These are phyloP conservation scores for Blastobotrys attinorum DNA, from an alignment of 805 yeast species.

Conservation along the genomic window DNA sequence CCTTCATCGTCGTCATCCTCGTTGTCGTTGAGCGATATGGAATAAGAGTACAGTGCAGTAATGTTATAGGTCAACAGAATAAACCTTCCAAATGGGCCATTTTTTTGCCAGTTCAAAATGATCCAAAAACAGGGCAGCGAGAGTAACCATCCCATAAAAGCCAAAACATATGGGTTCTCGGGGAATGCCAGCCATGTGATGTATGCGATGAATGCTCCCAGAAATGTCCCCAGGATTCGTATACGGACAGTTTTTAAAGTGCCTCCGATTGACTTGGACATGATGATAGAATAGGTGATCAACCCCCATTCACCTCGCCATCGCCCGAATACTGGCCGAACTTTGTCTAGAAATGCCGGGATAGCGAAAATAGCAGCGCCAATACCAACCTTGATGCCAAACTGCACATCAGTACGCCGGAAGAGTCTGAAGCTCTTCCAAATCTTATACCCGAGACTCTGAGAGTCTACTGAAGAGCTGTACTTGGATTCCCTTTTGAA, in stretches of 20 bases:
- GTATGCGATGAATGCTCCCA: conserved; percentile 62
- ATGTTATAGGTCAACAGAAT: conserved; percentile 68
- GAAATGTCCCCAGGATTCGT: conserved; percentile 57
- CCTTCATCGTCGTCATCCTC: conserved; percentile 52
- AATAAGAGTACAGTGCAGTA: conserved; percentile 68
- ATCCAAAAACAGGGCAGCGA: conserved; percentile 40
- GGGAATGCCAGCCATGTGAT: conserved; percentile 50
- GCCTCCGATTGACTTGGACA: conserved; percentile 81
- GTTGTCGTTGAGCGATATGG: conserved; percentile 51
- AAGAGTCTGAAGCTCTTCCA: conserved; percentile 41
- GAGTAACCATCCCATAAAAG: conserved; percentile 38
- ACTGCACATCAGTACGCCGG: conserved; percentile 60
- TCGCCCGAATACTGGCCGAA: conserved; percentile 45
- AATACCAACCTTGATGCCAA: conserved; percentile 70
- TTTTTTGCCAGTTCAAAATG: conserved; percentile 59
- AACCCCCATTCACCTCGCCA: conserved; percentile 85
- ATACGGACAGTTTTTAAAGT: conserved; percentile 57
- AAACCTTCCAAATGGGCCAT: conserved; percentile 40
- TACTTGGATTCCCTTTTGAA: conserved; percentile 4
- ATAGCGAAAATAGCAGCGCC: conserved; percentile 62
- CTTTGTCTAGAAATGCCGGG: conserved; percentile 56
- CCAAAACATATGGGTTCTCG: conserved; percentile 46
- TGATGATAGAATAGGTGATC: conserved; percentile 73
- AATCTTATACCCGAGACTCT: conserved; percentile 21
- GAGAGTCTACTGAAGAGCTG: neutral